These are phyloP conservation scores for Ceratocystis eucalypticola DNA, from an alignment of 2,329 filamentous ascomycete species.

Conservation along the genomic window DNA sequence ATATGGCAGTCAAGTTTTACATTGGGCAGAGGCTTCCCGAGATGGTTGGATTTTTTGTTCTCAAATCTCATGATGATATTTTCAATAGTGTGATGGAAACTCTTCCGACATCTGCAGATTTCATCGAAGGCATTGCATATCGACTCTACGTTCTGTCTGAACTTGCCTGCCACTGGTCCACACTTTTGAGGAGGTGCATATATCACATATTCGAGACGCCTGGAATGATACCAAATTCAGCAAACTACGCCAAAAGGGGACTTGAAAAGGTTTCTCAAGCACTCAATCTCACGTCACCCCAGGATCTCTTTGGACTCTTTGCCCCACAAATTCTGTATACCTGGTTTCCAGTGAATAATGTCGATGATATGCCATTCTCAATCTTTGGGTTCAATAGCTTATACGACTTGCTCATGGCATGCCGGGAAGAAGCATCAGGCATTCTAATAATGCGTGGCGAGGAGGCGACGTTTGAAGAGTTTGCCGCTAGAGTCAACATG, in stretches of 20 bases:
- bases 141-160: constrained; percentile 63
- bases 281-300: constrained; percentile 51
- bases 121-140: constrained; percentile 71
- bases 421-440: constrained; percentile 64
- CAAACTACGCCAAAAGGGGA: constrained; percentile 59
- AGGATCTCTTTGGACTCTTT: constrained; percentile 68
- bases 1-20: constrained; percentile 60
- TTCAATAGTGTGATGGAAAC: constrained; percentile 71
- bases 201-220: constrained; percentile 93
- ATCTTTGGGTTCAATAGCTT: constrained; percentile 70
- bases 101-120: constrained; percentile 59
- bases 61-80: constrained; percentile 69
- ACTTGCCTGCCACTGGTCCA: constrained; percentile 72
- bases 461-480: constrained; percentile 44
- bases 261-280: constrained; percentile 51
- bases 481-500: constrained; percentile 45
- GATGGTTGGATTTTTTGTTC: constrained; percentile 69
- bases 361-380: constrained; percentile 65
- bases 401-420: constrained; percentile 52
- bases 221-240: constrained; percentile 52
- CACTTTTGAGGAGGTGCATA: constrained; percentile 69
- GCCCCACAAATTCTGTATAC: constrained; percentile 81
- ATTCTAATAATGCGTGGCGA: constrained; percentile 72
- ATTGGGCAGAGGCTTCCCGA: constrained; percentile 55
- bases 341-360: constrained; percentile 57